These are phyloP conservation scores for Debaryomyces hansenii DNA, from an alignment of 805 yeast species.

Conservation along the genomic window DNA sequence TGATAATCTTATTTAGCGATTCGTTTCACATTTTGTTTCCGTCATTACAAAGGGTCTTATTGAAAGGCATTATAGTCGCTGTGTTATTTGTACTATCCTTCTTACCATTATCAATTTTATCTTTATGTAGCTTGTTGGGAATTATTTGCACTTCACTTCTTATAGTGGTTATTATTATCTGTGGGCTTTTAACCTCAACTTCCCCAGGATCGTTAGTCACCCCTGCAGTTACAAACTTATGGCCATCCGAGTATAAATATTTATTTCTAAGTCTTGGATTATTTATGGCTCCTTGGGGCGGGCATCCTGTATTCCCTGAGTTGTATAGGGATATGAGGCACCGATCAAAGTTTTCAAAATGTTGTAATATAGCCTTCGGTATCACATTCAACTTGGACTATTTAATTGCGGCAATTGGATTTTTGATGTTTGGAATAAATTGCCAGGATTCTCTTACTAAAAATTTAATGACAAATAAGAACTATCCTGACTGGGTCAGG, in stretches of 20 bases:
- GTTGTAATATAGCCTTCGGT: constrained; percentile 56
- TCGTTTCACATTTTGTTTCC: constrained; percentile 54
- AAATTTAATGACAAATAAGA: constrained; percentile 62
- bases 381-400: constrained; percentile 61
- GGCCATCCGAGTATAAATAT: constrained; percentile 32
- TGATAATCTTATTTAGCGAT: constrained; percentile 60
- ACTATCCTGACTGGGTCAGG: constrained; percentile 63
- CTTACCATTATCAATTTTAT: constrained; percentile 54
- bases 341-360: constrained; percentile 55
- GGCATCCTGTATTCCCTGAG: constrained; percentile 79
- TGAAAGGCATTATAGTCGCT: constrained; percentile 43
- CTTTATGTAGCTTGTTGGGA: constrained; percentile 56
- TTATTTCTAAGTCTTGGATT: constrained; percentile 60
- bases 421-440: constrained; percentile 74
- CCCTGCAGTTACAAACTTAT: constrained; percentile 41
- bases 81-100: constrained; percentile 50
- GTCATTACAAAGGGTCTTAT: constrained; percentile 25
- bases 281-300: constrained; percentile 81
- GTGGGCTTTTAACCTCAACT: constrained; percentile 42
- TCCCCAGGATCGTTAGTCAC: constrained; percentile 58
- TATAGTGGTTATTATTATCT: constrained; percentile 42
- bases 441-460: constrained; percentile 77
- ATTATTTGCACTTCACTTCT: constrained; percentile 54
- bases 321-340: constrained; percentile 70
- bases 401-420: constrained; percentile 64